Evolutionary conservation across 2,329 filamentous ascomycete genomes (phyloP), one percentile per base, ranked within the genome.

Genomic region (Penicillium carneum): DNA sequence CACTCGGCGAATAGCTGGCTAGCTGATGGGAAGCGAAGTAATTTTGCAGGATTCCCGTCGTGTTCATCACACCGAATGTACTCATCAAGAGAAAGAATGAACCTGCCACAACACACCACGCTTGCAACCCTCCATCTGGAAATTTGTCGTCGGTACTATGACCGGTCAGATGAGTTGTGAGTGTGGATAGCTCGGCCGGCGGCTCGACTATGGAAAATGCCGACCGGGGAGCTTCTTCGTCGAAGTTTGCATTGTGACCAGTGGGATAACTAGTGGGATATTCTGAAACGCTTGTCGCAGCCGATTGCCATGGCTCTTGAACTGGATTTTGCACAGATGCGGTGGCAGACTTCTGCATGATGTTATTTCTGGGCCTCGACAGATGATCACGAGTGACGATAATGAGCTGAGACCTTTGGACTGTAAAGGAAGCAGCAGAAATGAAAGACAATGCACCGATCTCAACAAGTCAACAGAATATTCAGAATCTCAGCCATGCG

Each of bases 51-150:
- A 82, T 80, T 9, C 83, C 83, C 3, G 84, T 77, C 0, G 79
- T 79, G 49, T 82, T 81, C 81, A 84, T 84, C 49, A 84, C 78
- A 0, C 83, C 82, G 59, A 79, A 80, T 0, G 73, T 77, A 16
- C 74, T 71, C 69, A 79, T 77, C 2, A 80, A 66, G 2, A 77
- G 70, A 20, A 75, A 69, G 57, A 79, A 80, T 1, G 76, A 75
- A 1, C 77, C 77, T 1, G 72, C 33, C 0, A 80, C 69, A 9
- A 77, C 76, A 8, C 76, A 68, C 75, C 76, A 79, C 20, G 77
- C 76, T 16, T 71, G 66, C 0, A 69, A 63, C 0, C 76, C 76
- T 5, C 76, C 76, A 52, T 79, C 75, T 2, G 74, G 75, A 43
- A 74, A 76, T 18, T 41, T 51, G n/a, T 70, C 66, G 8, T 61